phyloP scores from a whole-genome alignment of 768 basidiomycete species.

The Phylloporus sp. region DNA sequence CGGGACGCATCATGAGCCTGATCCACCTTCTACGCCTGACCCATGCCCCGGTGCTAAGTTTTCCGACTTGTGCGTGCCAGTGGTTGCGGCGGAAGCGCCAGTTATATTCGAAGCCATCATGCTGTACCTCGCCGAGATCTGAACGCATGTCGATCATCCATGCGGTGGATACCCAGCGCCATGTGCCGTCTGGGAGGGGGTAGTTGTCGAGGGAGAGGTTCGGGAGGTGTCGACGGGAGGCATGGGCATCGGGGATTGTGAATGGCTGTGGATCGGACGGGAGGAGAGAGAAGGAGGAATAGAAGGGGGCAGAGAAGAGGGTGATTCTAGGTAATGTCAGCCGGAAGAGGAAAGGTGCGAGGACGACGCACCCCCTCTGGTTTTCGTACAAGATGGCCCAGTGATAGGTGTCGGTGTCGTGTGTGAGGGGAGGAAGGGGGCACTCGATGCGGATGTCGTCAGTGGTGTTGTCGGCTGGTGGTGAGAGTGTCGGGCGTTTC shows the following conservation, averaged over 20 bases:
- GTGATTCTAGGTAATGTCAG: conserved; percentile 42
- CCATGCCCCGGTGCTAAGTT: conserved; percentile 62
- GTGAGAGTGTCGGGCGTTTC: background rate
- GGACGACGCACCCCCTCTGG: conserved; percentile 62
- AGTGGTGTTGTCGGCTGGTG: background rate
- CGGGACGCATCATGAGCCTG: conserved; percentile 76
- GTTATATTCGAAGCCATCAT: conserved; percentile 86
- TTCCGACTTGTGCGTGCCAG: conserved; percentile 64
- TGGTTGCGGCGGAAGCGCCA: conserved; percentile 64
- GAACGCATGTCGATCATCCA: conserved; percentile 92
- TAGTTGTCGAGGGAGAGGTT: conserved; percentile 58
- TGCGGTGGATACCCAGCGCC: conserved; percentile 74
- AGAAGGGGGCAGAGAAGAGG: conserved; percentile 68
- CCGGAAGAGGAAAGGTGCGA: background rate
- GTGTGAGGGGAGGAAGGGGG: conserved; percentile 20
- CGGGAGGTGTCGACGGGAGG: conserved; percentile 44
- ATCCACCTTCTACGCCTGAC: conserved; percentile 82
- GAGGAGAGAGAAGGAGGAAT: conserved; percentile 65
- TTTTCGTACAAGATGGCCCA: conserved; percentile 84
- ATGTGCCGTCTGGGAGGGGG: conserved; percentile 74
- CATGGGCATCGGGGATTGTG: conserved; percentile 49
- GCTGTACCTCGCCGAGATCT: conserved; percentile 67
- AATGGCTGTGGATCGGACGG: conserved; percentile 72
- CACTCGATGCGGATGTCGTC: conserved; percentile 33
- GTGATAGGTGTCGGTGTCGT: conserved; percentile 53